Evolutionary conservation across 2,329 filamentous ascomycete species (phyloP).

Genomic region (Didymosphaeria variabile): DNA sequence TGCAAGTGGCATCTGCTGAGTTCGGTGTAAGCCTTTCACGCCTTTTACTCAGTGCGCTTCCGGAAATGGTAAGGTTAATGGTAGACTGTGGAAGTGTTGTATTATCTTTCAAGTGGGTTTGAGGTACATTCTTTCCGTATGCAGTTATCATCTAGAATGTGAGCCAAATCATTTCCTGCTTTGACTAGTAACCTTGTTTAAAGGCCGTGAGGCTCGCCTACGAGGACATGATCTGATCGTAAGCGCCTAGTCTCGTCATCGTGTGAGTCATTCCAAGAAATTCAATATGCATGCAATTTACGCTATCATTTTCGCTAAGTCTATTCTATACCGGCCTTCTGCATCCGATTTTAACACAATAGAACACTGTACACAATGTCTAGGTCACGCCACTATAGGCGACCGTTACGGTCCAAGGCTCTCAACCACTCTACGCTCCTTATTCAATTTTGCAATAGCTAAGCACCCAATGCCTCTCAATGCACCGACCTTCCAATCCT

Average conservation of each 20-base stretch:
- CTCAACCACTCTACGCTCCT: not conserved
- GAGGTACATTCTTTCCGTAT: too few relatives aligned
- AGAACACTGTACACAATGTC: not conserved
- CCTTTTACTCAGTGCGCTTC: not conserved
- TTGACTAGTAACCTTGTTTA: too few relatives aligned
- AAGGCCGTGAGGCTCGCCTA: too few relatives aligned
- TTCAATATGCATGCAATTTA: not conserved
- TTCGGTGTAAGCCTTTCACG: not conserved
- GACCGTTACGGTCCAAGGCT: not conserved
- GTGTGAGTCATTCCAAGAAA: not conserved
- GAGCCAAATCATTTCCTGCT: too few relatives aligned
- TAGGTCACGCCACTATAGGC: not conserved
- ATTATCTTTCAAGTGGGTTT: not conserved
- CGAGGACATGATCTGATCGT: not conserved
- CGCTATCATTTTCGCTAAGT: not conserved
- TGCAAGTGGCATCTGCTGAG: not conserved
- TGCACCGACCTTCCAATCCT: constrained; percentile 16
- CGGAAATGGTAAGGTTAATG: not conserved
- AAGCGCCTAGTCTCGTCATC: not conserved
- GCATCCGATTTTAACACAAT: not conserved
- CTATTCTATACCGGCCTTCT: not conserved
- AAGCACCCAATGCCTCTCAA: constrained; percentile 17
- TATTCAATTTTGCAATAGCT: constrained; percentile 10
- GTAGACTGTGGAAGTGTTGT: not conserved
- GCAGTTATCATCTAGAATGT: too few relatives aligned